These are phyloP conservation scores for Hypocreales sp. DNA, from an alignment of 2,329 filamentous ascomycete species.

Conservation along the genomic window DNA sequence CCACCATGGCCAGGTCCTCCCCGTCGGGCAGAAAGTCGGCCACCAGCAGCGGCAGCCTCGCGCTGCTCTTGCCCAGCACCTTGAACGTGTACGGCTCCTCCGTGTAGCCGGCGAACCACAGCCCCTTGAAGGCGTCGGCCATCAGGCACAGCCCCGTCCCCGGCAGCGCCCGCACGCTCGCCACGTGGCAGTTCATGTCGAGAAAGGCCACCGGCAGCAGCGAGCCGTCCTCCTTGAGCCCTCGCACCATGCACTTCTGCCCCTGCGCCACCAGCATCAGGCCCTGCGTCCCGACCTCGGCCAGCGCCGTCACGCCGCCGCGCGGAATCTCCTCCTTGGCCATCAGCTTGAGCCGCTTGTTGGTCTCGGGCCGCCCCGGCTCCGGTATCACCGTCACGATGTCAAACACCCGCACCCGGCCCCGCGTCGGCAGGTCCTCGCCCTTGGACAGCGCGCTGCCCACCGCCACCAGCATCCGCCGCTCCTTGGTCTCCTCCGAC, in stretches of 20 bases:
- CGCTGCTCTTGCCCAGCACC: constrained; percentile 74
- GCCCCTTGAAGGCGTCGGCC: constrained; percentile 79
- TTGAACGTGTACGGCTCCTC: constrained; percentile 96
- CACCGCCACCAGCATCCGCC: constrained; percentile 66
- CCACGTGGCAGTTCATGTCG: constrained; percentile 92
- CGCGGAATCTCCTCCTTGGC: constrained; percentile 84
- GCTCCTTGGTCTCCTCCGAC: constrained; percentile 80
- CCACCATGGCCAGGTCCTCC: constrained; percentile 66
- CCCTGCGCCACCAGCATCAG: constrained; percentile 85
- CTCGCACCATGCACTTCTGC: constrained; percentile 93
- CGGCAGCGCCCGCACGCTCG: constrained; percentile 66
- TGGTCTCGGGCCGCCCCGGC: constrained; percentile 70
- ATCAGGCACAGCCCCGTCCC: constrained; percentile 76
- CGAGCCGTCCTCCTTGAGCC: constrained; percentile 87
- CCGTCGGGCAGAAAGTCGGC: constrained; percentile 84
- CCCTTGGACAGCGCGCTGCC: constrained; percentile 78
- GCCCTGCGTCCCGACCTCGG: constrained; percentile 71
- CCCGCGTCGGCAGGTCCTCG: constrained; percentile 77
- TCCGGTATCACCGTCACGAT: constrained; percentile 85
- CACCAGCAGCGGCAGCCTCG: constrained; percentile 60
- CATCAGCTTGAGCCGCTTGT: constrained; percentile 70
- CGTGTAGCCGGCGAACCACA: constrained; percentile 93
- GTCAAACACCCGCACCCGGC: constrained; percentile 80
- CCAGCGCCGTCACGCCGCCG: constrained; percentile 77
- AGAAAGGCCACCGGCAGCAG: constrained; percentile 91